phyloP scores from a whole-genome alignment of 768 basidiomycete genomes.

The Mycena belliarum region DNA sequence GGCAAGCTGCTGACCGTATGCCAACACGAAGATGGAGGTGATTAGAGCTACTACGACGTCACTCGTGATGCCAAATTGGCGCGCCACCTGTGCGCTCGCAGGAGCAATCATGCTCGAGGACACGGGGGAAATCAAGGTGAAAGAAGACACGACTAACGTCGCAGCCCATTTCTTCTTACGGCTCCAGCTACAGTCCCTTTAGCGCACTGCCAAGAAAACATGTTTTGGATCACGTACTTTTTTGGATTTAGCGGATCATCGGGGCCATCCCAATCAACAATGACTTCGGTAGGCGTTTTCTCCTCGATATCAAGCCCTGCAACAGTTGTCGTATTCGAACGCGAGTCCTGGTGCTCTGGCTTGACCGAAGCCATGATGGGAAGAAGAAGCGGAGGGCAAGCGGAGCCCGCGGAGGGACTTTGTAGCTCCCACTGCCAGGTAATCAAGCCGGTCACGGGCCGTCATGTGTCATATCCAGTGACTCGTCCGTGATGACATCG shows the following conservation, averaged over 20 bases:
- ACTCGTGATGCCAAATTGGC: conserved; percentile 56
- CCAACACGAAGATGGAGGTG: conserved; percentile 60
- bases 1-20: conserved; percentile 47
- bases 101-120: conserved; percentile 79
- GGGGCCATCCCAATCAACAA: conserved; percentile 68
- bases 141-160: conserved; percentile 62
- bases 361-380: conserved; percentile 3
- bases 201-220: background rate
- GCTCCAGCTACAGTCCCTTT: conserved; percentile 48
- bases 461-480: too few species aligned
- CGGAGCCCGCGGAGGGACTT: too few species aligned
- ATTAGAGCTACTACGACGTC: conserved; percentile 52
- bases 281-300: conserved; percentile 20
- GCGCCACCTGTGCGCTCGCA: conserved; percentile 51
- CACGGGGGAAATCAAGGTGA: conserved; percentile 68
- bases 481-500: too few species aligned
- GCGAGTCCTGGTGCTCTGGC: background rate
- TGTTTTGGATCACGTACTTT: conserved; percentile 40
- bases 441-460: too few species aligned
- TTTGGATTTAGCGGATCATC: conserved; percentile 59
- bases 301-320: background rate
- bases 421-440: too few species aligned
- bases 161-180: conserved; percentile 63
- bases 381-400: background rate
- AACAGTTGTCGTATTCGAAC: conserved; percentile 6